phyloP scores from a whole-genome alignment of 1,284 basidiomycete species.

The Leccinum subrobustum region DNA sequence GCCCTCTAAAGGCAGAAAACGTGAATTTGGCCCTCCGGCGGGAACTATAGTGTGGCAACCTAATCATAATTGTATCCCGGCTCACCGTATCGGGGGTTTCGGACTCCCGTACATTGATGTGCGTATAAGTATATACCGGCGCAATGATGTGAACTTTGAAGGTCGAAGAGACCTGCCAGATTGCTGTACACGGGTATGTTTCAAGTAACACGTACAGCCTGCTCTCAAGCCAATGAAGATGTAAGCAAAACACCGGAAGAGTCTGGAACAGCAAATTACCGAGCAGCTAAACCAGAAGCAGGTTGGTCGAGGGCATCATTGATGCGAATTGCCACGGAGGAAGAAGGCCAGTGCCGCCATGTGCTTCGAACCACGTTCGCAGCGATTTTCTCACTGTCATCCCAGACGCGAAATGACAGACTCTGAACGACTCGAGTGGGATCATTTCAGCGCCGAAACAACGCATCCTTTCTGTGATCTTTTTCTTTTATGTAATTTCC shows the following conservation, averaged over 20 bases:
- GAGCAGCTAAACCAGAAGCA: background rate
- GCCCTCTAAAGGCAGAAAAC: background rate
- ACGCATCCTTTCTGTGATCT: background rate
- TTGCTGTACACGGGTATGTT: background rate
- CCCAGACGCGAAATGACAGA: background rate
- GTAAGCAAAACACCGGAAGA: background rate
- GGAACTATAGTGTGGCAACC: background rate
- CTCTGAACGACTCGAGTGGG: background rate
- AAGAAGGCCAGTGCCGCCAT: background rate
- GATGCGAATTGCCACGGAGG: background rate
- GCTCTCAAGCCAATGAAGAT: background rate
- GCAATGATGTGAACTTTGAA: background rate
- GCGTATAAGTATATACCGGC: background rate
- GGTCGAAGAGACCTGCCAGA: background rate
- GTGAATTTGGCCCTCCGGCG: background rate
- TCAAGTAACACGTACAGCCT: background rate
- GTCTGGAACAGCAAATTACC: background rate
- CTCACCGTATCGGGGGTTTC: background rate
- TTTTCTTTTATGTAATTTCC: background rate
- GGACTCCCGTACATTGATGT: background rate
- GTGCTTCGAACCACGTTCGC: background rate
- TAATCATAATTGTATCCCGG: background rate
- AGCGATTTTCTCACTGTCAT: background rate
- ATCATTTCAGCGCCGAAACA: slow-evolving; percentile 9
- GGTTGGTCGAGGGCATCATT: background rate